Evolutionary conservation across 2,329 filamentous ascomycete genomes (phyloP), one percentile per base, ranked within the genome.

Genomic region (Juglanconis oblonga): DNA sequence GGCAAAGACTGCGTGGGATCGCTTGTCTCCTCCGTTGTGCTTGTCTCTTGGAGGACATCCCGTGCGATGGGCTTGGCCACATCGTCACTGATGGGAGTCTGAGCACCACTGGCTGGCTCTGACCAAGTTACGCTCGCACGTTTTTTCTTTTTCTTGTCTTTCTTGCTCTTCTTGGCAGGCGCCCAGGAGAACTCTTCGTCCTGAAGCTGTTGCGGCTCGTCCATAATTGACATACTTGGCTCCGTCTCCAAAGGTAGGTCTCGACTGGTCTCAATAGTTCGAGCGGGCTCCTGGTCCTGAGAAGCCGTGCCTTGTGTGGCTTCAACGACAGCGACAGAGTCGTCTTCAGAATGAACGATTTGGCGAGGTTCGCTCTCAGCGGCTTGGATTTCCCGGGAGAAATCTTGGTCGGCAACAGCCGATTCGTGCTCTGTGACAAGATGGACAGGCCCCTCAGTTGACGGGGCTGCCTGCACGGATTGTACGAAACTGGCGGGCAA

Each of bases 81-180:
- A 14, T 58, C 52, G 42, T 57, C 45, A 13, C 33, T 33, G 31
- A 29, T 31, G 7, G 60, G 61, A 5, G 62, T 62, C 14, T 55
- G 54, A 11, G 49, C 50, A 10, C 59, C 59, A 13, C 63, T 62
- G 2, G 52, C 40, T 32, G 57, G 48, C 31, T 63, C 65, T 61
- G 65, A 24, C 53, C 63, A 55, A 40, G 62, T 47, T 60, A 64
- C 52, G 55, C 64, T 63, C 4, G 55, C 51, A 14, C 67, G 70
- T 59, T 71, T 72, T 59, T 73, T 77, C 60, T 73, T 77, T 31
- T 55, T 55, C 67, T 74, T 77, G 48, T 68, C 73, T 55, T 64
- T 64, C 52, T 74, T 74, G 53, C 48, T 58, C 48, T 62, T 59
- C 58, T 74, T 74, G 38, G 65, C 65, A 56, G 67, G 67, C 45